Base-by-base conservation (phyloP, 495 filamentous ascomycete species). In the Clavariopsis aquatica region DNA sequence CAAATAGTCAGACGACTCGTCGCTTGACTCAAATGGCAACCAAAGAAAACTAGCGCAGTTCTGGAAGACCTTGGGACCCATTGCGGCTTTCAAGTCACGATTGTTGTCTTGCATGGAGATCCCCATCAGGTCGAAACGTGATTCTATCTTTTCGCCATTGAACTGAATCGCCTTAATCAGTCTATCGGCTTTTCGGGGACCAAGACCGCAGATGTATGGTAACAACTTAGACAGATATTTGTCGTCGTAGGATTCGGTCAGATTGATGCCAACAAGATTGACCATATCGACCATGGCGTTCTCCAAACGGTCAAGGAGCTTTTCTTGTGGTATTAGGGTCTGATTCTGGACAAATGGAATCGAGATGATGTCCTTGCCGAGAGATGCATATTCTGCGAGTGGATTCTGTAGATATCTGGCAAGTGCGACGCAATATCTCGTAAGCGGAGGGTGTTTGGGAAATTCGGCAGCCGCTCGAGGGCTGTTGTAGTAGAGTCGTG, bases 231-330 rank as follows among this genome's bases (percentile, higher is more conserved):
- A 92, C 4, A 87, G 88, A 69, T 92, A 89, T 1, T 82, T 71
- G 70, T 96, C 89, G 24, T 78, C 80, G 31, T 95, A 85, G 10
- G 94, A 92, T 56, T 96, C 92, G 69, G 96, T 96, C 71, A 98
- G 86, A 65, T 97, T 89, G 22, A 98, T 92, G 62, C 94, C 94
- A 57, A 91, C 89, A 10, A 98, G 83, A 73, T 98, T 98, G 69
- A 98, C 94, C 86, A 96, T 96, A 71, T 98, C 95, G 5, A 98
- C 93, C 83, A 98, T 87, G 20, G 92, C 91, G 1, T 90, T 94
- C 69, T 98, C 94, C 22, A 98, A 82, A 58, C 91, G 84, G 73
- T 89, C 91, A 49, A 89, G 74, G 5, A 98, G 79, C 74, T 95
- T 89, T 1, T 97, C 93, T 54, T 89, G 87, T 0, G 92, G 85